Percentiles rank a stretch among this genome's conserved stretches.
phyloP scores from a whole-genome alignment of 352 stramenopile genomes.

The Phytophthora colocasiae region DNA sequence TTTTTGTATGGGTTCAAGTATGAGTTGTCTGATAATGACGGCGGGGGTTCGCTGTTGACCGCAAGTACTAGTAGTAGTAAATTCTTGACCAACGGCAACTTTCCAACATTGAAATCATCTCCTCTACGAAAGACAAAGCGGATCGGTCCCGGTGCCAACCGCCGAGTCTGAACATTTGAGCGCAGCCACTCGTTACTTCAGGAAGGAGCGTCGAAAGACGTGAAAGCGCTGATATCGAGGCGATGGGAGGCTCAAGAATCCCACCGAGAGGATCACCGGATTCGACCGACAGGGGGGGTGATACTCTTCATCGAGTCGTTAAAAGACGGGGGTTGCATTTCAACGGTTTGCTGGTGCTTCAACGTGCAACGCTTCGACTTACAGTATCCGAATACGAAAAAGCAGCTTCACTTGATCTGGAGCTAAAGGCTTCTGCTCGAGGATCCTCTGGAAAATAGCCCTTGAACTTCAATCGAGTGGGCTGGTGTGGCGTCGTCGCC shows the following conservation, averaged over 20 bases:
- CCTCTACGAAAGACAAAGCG: too few species aligned
- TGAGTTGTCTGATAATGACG: constrained; percentile 21
- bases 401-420: not conserved
- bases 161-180: constrained; percentile 17
- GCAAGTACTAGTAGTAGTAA: not conserved
- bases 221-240: constrained; percentile 5
- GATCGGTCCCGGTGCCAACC: not conserved
- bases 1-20: constrained; percentile 8
- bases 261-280: constrained; percentile 13
- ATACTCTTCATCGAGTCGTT: constrained; percentile 19
- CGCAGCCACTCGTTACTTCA: constrained; percentile 17
- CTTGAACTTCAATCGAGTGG: constrained; percentile 23
- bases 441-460: constrained; percentile 5
- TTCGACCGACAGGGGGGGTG: not conserved
- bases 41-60: constrained; percentile 4
- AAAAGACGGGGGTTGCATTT: constrained; percentile 28
- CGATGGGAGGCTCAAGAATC: constrained; percentile 11
- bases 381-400: constrained; percentile 6
- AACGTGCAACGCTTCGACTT: constrained; percentile 23
- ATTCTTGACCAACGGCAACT: not conserved
- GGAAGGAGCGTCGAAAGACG: not conserved
- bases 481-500: constrained; percentile 1
- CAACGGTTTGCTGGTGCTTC: constrained; percentile 17
- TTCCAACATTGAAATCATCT: not conserved
- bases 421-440: not conserved